Base-by-base conservation (phyloP, 768 basidiomycete genomes). In the Boletus vinaceobasis region DNA sequence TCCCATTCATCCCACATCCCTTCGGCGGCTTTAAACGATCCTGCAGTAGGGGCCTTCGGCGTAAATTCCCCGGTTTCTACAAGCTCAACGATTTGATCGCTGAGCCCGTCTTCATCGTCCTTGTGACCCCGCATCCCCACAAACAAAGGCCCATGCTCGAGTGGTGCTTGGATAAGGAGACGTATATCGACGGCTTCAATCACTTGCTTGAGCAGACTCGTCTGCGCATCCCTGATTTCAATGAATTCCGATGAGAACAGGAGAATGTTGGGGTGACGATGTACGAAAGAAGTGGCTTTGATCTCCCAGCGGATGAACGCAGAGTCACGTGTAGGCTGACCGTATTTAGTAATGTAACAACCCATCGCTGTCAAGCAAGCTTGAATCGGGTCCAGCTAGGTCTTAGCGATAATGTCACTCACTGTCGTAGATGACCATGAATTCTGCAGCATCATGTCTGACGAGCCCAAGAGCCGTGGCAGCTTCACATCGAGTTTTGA, bases 241-340 rank as follows among this genome's bases (percentile, higher is more conserved):
- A 93, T 77, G 67, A 88, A 93, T 52, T 83, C 78, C 15, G 81
- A 62, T 7, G 88, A 90, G 71, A 93, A 82, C 31, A 93, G 80
- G 19, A 93, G 75, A 59, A 93, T 56, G 61, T 90, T 79, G 7
- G 75, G 76, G 9, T 80, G 79, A 14, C 87, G 83, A 43, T 80
- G 70, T 10, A 84, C 80, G 62, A 78, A 93, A 1, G 86, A 75
- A 3, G 71, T 73, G 11, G 85, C 88, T 56, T 77, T 83, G 54
- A 79, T 79, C 72, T 93, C 91, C 91, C 91, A 93, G 53, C 83
- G 85, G 57, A 92, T 79, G 65, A 81, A 90, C 1, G 79, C 77
- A 5, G 74, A 76, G 42, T 77, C 77, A 38, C 88, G 86, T 11
- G 74, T 75, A 4, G 88, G 89, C 1, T 74, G 66, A 2, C 91